phyloP scores from a whole-genome alignment of 495 filamentous ascomycete species.

The Daldinia vernicosa region DNA sequence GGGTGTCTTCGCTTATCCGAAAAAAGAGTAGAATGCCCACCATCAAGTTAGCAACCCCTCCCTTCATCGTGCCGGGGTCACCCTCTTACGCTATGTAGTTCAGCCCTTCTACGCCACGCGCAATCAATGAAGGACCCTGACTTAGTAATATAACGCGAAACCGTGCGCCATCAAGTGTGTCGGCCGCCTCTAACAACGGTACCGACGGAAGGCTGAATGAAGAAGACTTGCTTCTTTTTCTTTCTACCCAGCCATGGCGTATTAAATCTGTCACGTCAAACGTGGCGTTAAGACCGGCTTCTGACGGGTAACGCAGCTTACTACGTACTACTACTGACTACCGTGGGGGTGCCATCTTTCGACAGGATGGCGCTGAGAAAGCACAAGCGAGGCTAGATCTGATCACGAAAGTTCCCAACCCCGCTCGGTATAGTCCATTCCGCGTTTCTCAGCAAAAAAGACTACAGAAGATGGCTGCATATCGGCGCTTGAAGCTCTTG shows the following conservation, averaged over 20 bases:
- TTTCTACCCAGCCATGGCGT: background rate
- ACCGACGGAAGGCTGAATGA: background rate
- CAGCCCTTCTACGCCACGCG: constrained; percentile 33
- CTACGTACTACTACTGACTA: background rate
- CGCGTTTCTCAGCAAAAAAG: constrained; percentile 3
- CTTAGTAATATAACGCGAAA: constrained; percentile 30
- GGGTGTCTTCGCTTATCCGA: constrained; percentile 38
- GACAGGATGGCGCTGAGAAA: constrained; percentile 7
- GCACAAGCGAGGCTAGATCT: constrained; percentile 12
- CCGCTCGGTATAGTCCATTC: constrained; percentile 16
- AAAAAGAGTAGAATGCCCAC: constrained; percentile 29
- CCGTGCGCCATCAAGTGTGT: constrained; percentile 17
- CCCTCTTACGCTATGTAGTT: constrained; percentile 28
- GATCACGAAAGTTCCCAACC: constrained; percentile 9
- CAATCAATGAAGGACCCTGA: background rate
- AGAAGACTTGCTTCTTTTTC: constrained; percentile 19
- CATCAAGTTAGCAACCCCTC: constrained; percentile 33
- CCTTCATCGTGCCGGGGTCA: constrained; percentile 6
- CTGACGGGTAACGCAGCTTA: constrained; percentile 18
- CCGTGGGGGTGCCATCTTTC: constrained; percentile 23
- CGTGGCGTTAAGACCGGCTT: constrained; percentile 28
- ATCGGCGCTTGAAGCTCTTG: background rate
- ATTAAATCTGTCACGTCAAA: constrained; percentile 18
- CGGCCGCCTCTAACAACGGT: constrained; percentile 3
- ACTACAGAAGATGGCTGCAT: constrained; percentile 17